Base-by-base conservation (phyloP, 2,329 filamentous ascomycete genomes). In the Clarireedia monteithiana region DNA sequence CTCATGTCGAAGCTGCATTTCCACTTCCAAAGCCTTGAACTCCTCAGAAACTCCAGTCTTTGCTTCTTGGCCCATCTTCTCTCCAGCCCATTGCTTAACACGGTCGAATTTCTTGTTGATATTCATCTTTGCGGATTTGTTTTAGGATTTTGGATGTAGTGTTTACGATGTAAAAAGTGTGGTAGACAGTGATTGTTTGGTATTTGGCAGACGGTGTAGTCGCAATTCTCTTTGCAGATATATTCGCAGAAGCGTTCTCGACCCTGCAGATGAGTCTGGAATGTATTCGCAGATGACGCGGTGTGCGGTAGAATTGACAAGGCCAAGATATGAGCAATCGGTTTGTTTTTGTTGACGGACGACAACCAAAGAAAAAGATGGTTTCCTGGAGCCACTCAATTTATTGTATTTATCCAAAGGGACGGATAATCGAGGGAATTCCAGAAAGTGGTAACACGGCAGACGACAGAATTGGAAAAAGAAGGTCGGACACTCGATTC, bases 81-180 rank as follows among this genome's bases (percentile, higher is more conserved):
- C 92, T 64, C 90, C 90, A 39, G 91, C 90, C 92, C 92, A 97
- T 86, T 97, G 92, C 77, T 92, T 95, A 77, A 95, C 86, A 69
- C 92, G 87, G 74, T 91, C 92, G 70, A 97, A 84, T 71, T 95
- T 96, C 79, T 95, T 96, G 73, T 66, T 69, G 62, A 70, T 68
- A 64, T 70, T 69, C 68, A 70, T 70, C n/a, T 58, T 65, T 38
- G 62, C 60, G 60, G 52, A 40, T 62, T 39, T n/a, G 26, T 49
- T 23, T 20, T 9, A 5, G 7, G 6, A 20, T 12, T n/a, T 9
- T 2, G 10, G 6, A 9, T 45, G 42, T 45, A 20, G 20, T 7
- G 17, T 23, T 47, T 14, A 48, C 39, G 23, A 27, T 23, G 45
- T 55, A 39, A 17, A 9, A 14, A 17, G 15, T 24, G 5, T 3